Conservation (phyloP, 768 basidiomycete species). For the Imleria badia region DNA sequence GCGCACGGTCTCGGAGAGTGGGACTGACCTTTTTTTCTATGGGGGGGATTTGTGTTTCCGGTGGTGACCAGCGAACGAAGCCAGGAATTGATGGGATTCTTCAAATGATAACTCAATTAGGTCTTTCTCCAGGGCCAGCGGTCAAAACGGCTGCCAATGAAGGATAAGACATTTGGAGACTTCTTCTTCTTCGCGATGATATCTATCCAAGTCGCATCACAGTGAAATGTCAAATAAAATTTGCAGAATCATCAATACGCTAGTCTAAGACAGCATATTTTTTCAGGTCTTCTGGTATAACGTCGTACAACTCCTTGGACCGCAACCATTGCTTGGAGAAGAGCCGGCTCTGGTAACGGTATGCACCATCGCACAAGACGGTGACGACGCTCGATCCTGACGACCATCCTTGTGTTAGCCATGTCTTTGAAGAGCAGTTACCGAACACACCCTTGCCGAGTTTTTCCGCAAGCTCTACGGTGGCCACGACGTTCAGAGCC, state of each 20-base stretch:
- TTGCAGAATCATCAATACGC: background rate
- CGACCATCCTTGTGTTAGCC: background rate
- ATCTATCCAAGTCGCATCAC: background rate
- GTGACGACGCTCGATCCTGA: constrained; percentile 84
- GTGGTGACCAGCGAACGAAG: too few relatives aligned
- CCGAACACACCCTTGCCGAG: constrained; percentile 69
- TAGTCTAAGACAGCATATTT: constrained; percentile 89
- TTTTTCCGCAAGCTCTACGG: constrained; percentile 80
- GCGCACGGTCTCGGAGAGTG: too few relatives aligned
- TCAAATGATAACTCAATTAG: too few relatives aligned
- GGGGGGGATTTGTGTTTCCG: too few relatives aligned
- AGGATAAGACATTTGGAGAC: background rate
- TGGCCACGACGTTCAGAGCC: constrained; percentile 93
- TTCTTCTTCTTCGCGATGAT: background rate
- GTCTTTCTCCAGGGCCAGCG: too few relatives aligned
- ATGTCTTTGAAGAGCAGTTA: background rate
- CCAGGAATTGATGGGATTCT: too few relatives aligned
- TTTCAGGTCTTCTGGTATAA: constrained; percentile 80
- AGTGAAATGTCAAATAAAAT: background rate
- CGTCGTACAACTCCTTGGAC: constrained; percentile 70
- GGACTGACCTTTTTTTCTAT: too few relatives aligned
- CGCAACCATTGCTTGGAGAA: constrained; percentile 94
- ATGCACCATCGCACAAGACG: constrained; percentile 92
- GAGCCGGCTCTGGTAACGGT: constrained; percentile 93
- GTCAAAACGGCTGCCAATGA: too few relatives aligned